These are phyloP conservation scores for Boletus rufocinnamomeus DNA, from an alignment of 768 basidiomycete species.

Conservation along the genomic window DNA sequence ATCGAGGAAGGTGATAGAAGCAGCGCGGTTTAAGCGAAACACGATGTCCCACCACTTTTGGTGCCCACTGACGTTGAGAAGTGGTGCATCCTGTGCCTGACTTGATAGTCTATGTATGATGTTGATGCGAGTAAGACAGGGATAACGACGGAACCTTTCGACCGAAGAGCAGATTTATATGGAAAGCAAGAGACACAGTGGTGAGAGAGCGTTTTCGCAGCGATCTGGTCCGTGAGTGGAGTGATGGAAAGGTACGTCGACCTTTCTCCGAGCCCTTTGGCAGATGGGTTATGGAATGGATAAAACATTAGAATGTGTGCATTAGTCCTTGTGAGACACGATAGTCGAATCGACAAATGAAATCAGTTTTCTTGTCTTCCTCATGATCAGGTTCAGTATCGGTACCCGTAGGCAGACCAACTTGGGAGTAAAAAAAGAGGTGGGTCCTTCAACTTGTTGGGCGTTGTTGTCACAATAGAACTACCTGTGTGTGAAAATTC, in stretches of 20 bases:
- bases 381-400: too few relatives aligned
- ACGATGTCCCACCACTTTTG: background rate
- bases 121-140: background rate
- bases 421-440: too few relatives aligned
- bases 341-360: background rate
- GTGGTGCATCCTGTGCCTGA: background rate
- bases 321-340: background rate
- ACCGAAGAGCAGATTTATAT: background rate
- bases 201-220: background rate
- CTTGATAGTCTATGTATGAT: background rate
- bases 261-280: background rate
- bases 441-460: too few relatives aligned
- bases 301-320: too few relatives aligned
- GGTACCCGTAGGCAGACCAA: too few relatives aligned
- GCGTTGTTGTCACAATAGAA: too few relatives aligned
- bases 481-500: too few relatives aligned
- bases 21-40: background rate
- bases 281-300: too few relatives aligned
- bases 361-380: background rate
- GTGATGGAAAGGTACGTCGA: background rate
- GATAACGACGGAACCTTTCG: background rate
- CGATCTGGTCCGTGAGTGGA: background rate
- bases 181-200: background rate
- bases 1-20: background rate
- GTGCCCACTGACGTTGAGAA: background rate